phyloP scores from a whole-genome alignment of 345 rosid genomes.

The Citrus cavaleriei region DNA sequence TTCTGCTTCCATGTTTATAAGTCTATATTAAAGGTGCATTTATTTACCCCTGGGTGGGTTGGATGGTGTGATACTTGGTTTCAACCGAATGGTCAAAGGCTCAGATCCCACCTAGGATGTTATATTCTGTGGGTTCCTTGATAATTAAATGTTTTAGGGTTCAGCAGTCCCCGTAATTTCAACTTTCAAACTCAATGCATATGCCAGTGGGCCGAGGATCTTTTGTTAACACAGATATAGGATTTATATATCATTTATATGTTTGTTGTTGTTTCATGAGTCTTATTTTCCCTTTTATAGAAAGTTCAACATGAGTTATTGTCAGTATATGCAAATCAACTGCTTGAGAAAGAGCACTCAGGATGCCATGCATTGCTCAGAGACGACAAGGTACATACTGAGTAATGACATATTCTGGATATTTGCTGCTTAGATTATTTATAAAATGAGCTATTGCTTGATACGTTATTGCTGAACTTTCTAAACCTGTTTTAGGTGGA shows the following conservation, averaged over 20 bases:
- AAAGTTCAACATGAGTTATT: slow-evolving; percentile 53
- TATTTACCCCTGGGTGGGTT: not conserved
- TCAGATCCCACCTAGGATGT: not conserved
- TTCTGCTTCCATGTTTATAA: not conserved
- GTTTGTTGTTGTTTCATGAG: not conserved
- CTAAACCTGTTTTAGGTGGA: slow-evolving; percentile 40
- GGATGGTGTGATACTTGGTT: not conserved
- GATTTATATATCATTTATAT: not conserved
- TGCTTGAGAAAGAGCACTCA: slow-evolving; percentile 57
- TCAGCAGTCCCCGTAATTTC: not conserved
- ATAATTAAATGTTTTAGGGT: not conserved
- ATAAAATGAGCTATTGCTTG: not conserved
- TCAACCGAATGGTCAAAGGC: not conserved
- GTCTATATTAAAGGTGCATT: not conserved
- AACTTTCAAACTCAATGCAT: not conserved
- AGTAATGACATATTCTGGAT: not conserved
- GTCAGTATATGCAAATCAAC: slow-evolving; percentile 42
- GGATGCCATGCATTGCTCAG: slow-evolving; percentile 66
- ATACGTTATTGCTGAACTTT: not conserved
- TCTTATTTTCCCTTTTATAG: slow-evolving; percentile 24
- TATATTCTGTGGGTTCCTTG: not conserved
- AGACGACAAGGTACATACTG: slow-evolving; percentile 58
- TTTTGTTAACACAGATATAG: not conserved
- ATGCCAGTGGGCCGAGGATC: not conserved
- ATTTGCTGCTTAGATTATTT: slow-evolving; percentile 2